Evolutionary conservation across 257 asterid genomes (phyloP), one percentile per base, ranked within the genome.

Genomic region (Echium plantagineum): DNA sequence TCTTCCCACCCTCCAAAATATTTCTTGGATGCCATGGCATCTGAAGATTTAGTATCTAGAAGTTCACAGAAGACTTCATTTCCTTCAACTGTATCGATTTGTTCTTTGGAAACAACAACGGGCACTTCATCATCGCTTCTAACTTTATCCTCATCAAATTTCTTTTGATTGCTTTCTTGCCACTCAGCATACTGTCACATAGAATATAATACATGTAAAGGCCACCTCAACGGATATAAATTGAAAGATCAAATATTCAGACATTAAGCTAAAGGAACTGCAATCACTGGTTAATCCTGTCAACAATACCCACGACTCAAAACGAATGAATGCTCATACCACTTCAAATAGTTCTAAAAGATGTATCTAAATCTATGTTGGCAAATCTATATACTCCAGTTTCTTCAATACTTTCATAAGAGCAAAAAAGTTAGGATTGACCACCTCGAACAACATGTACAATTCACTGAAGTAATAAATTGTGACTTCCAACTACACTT

Each of bases 161-260:
- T 46, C n/a, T 73, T 72, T 71, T 65, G 77, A n/a, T 57, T 60
- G 52, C 24, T 13, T 31, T 64, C 55, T 58, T 69, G 73, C 51
- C 55, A 61, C 59, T 57, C 81, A 22, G 66, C 70, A 64, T 72
- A 60, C 1, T 85, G 86, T 55, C 58, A 69, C 53, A 18, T 42
- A 38, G 26, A 60, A 30, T 16, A 54, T 53, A 20, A 67, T 30
- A 58, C 53, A 38, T 49, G 60, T 30, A 61, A 16, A 58, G 55
- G 51, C 52, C 21, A 63, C 59, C 17, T 1, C 7, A 31, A 0
- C 47, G 57, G 9, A 5, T 15, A 6, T n/a, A 5, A 57, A 12
- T 9, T 21, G n/a, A 15, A 42, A 24, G 3, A 24, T n/a, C n/a
- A 38, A 38, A 38, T 38, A 38, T 38, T 38, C 48, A 38, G 48